A percentile compares a stretch with the other conserved stretches of the same genome.
phyloP scores from a whole-genome alignment of 495 filamentous ascomycete species.

The Penicillium antarcticum region DNA sequence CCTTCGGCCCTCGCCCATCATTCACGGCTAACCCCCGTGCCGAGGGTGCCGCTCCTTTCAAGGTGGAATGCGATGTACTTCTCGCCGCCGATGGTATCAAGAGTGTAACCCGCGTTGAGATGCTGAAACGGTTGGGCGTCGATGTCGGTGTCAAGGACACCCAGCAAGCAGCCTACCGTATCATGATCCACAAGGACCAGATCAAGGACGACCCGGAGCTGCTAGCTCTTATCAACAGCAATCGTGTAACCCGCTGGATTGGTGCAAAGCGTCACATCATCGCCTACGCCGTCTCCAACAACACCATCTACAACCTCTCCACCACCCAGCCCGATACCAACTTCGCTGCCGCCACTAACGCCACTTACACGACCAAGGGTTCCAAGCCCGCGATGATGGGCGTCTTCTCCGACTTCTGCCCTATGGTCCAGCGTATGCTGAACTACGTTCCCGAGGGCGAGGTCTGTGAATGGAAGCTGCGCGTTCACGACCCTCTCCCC shows the following conservation, averaged over 20 bases:
- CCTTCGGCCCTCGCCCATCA: slow-evolving; percentile 51
- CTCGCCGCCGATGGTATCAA: slow-evolving; percentile 76
- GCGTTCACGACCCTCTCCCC: slow-evolving; percentile 63
- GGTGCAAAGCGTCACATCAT: slow-evolving; percentile 77
- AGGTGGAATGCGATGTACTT: slow-evolving; percentile 63
- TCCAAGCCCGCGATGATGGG: slow-evolving; percentile 65
- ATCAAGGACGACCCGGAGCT: slow-evolving; percentile 67
- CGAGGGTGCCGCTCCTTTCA: slow-evolving; percentile 43
- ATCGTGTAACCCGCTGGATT: slow-evolving; percentile 74
- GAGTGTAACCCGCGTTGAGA: slow-evolving; percentile 55
- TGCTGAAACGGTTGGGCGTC: slow-evolving; percentile 56
- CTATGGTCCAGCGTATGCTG: slow-evolving; percentile 68
- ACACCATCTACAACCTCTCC: slow-evolving; percentile 76
- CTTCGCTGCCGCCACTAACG: slow-evolving; percentile 68
- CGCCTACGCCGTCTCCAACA: slow-evolving; percentile 72
- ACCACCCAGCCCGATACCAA: slow-evolving; percentile 71
- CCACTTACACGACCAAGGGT: slow-evolving; percentile 72
- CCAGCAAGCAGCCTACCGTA: slow-evolving; percentile 78
- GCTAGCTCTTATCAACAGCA: slow-evolving; percentile 60
- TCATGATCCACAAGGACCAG: slow-evolving; percentile 70
- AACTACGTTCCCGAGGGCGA: slow-evolving; percentile 76
- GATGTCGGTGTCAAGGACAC: slow-evolving; percentile 63
- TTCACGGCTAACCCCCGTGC: slow-evolving; percentile 58
- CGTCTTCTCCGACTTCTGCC: slow-evolving; percentile 69
- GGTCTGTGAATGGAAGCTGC: slow-evolving; percentile 78